Evolutionary conservation across 1,284 basidiomycete genomes (phyloP).

Genomic region (Boletellus deceptivus): DNA sequence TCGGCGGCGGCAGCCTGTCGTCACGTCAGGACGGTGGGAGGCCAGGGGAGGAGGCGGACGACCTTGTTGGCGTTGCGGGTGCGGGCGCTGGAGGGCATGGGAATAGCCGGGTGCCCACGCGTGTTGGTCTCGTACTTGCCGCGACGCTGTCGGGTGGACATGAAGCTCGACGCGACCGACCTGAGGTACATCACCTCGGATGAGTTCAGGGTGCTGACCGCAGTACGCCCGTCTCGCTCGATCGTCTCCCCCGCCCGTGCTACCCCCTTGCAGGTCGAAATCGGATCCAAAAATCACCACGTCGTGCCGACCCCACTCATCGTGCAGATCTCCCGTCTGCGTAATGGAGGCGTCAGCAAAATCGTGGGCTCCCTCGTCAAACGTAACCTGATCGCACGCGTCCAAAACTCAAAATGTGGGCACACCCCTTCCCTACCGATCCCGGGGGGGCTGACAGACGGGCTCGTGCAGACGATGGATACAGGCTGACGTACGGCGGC

Average conservation of each 20-base stretch:
- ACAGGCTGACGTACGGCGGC: conserved; percentile 95
- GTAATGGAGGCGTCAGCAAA: conserved; percentile 94
- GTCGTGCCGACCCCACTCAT: conserved; percentile 89
- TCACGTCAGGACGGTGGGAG: neutral
- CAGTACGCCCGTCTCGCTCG: conserved; percentile 51
- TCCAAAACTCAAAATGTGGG: conserved; percentile 90
- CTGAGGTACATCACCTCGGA: conserved; percentile 90
- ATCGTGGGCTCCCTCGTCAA: conserved; percentile 88
- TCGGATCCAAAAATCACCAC: conserved; percentile 98
- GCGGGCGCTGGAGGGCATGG: conserved; percentile 15
- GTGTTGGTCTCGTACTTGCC: neutral
- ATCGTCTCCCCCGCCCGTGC: conserved; percentile 1
- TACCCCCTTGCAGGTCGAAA: conserved; percentile 69
- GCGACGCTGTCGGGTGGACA: conserved; percentile 29
- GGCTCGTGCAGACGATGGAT: conserved; percentile 80
- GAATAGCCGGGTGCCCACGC: neutral
- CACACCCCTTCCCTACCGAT: conserved; percentile 11
- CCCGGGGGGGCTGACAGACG: conserved; percentile 6
- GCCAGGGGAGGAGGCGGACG: neutral
- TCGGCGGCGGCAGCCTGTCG: conserved; percentile 22
- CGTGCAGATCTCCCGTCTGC: conserved; percentile 86
- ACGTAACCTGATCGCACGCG: conserved; percentile 85
- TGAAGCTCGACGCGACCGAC: conserved; percentile 96
- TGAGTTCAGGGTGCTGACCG: conserved; percentile 92
- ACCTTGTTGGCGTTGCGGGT: conserved; percentile 30